phyloP scores from a whole-genome alignment of 202 grass and related monocot genomes.

The Setaria viridis region DNA sequence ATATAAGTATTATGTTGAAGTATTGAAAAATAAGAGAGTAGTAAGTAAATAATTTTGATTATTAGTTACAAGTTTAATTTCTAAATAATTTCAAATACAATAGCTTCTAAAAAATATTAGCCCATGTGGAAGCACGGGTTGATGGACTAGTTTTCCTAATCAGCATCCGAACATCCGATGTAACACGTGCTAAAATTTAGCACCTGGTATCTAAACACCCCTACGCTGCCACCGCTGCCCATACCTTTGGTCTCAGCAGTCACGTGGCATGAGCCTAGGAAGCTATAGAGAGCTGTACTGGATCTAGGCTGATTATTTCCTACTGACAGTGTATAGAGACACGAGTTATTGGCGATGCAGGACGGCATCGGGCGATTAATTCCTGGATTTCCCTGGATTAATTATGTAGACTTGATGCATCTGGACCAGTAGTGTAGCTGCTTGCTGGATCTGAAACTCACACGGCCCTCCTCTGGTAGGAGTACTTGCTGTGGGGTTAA shows the following conservation, averaged over 20 bases:
- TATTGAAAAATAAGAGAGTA: no score
- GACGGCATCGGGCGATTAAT: slow-evolving; percentile 20
- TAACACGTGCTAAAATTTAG: no score
- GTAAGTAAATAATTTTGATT: no score
- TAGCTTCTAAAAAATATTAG: no score
- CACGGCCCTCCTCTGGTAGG: background rate
- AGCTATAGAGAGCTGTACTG: background rate
- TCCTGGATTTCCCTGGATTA: slow-evolving; percentile 12
- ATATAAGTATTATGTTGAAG: no score
- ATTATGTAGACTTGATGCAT: background rate
- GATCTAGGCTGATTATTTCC: slow-evolving; percentile 27
- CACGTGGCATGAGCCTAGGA: slow-evolving; percentile 11
- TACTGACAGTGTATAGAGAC: background rate
- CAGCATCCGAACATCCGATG: no score
- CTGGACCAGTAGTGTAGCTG: background rate
- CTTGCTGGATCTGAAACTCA: slow-evolving; percentile 28
- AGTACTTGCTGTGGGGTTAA: background rate
- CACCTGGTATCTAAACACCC: no score
- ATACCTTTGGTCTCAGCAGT: slow-evolving; percentile 1
- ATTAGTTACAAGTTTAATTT: no score
- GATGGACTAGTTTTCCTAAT: no score
- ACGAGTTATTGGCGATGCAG: background rate
- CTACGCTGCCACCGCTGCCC: background rate
- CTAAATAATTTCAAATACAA: no score
- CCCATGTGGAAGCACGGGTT: no score